Evolutionary conservation across 805 yeast species (phyloP), one percentile per base, ranked within the genome.

Genomic region (Saturnispora quitensis): DNA sequence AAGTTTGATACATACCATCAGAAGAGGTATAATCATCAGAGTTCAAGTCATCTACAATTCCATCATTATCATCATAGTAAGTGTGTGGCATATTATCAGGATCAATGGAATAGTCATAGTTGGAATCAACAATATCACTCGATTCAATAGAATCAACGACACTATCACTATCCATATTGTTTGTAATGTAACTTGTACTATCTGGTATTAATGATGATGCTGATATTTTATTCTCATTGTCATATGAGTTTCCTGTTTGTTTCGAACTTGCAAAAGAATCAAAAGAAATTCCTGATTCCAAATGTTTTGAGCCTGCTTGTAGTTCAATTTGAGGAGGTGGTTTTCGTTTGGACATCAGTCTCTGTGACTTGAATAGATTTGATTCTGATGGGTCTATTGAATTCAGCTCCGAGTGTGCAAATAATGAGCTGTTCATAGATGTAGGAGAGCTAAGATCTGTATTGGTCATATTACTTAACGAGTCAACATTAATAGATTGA

Each of bases 11-110:
- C 8, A 53, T 28, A 44, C 58, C 59, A 6, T 56, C 63, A 13
- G 57, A 63, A 22, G 59, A 55, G 4, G 62, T 47, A 34, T 56
- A 62, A 44, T 63, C 63, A 43, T 63, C 70, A 0, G 65, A 63
- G 34, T 63, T 68, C 22, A 64, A 40, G 45, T 55, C 59, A 40
- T 57, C 60, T 25, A 50, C 50, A 9, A 46, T 38, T 25, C 40
- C 50, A 22, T 40, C 58, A 18, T 43, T 18, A 28, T 50, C 48
- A 20, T 50, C 48, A 33, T 43, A 44, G 33, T 44, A 43, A 5
- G 51, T 28, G 54, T 42, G 27, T 17, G 33, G 40, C 18, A 35
- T 34, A 17, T 25, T 28, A 12, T 27, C 50, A 2, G 25, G 56
- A 51, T 38, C 59, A 40, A 20, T 43, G 9, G 42, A 47, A 48